Percentiles rank a stretch among this genome's conserved stretches.
Evolutionary conservation across 1,284 basidiomycete species (phyloP).

Genomic region (Crocinoboletus sp.): DNA sequence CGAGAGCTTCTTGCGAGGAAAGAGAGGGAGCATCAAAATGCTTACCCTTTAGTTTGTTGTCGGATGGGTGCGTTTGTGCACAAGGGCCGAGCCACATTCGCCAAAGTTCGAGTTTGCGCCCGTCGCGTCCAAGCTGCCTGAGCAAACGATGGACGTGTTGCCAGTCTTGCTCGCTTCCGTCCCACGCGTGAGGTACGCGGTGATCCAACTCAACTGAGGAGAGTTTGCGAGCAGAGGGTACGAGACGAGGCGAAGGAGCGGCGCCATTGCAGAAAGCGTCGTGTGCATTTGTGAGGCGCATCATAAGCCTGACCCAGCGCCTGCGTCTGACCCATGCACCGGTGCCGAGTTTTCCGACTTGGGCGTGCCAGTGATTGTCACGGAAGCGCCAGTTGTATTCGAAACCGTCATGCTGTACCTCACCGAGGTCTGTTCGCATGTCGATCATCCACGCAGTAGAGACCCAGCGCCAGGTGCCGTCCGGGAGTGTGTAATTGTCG

Average conservation of each 20-base stretch:
- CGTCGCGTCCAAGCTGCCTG: slow-evolving; percentile 53
- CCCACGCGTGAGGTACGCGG: slow-evolving; percentile 36
- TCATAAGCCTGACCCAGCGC: slow-evolving; percentile 77
- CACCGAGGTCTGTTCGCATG: slow-evolving; percentile 68
- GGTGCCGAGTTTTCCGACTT: slow-evolving; percentile 51
- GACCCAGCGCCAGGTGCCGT: slow-evolving; percentile 77
- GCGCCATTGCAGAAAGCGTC: not conserved
- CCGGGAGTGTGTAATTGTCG: slow-evolving; percentile 67
- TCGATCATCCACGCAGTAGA: slow-evolving; percentile 80
- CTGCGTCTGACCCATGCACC: slow-evolving; percentile 72
- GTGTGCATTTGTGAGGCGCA: slow-evolving; percentile 47
- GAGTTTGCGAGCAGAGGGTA: slow-evolving; percentile 1
- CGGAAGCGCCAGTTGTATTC: slow-evolving; percentile 80
- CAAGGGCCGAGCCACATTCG: slow-evolving; percentile 50
- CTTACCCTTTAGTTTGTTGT: slow-evolving; percentile 33
- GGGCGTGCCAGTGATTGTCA: slow-evolving; percentile 55
- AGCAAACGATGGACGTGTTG: slow-evolving; percentile 49
- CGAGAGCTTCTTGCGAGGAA: slow-evolving; percentile 28
- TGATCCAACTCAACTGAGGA: slow-evolving; percentile 25
- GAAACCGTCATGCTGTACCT: slow-evolving; percentile 76
- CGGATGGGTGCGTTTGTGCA: slow-evolving; percentile 1
- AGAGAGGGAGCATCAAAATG: slow-evolving; percentile 37
- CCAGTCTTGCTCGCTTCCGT: slow-evolving; percentile 58
- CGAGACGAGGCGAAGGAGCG: slow-evolving; percentile 7
- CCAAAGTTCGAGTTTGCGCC: slow-evolving; percentile 71